These are phyloP conservation scores for Tubosaeta sp. DNA, from an alignment of 768 basidiomycete species.

Conservation along the genomic window DNA sequence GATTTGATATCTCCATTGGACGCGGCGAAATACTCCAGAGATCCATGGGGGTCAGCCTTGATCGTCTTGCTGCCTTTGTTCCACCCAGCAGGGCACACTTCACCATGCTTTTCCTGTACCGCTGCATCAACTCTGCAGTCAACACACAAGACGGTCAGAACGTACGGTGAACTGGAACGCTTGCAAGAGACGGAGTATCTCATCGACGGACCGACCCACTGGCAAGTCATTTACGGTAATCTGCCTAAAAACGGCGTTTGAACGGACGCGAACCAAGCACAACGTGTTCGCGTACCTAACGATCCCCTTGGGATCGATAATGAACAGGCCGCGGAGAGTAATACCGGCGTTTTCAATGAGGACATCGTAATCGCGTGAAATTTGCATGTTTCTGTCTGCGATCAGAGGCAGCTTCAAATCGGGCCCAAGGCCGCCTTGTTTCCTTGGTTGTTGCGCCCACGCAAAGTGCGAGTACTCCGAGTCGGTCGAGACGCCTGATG, in stretches of 20 bases:
- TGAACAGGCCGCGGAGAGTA: slow-evolving; percentile 80
- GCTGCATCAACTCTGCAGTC: neutral
- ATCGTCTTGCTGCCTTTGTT: slow-evolving; percentile 78
- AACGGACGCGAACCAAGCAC: neutral
- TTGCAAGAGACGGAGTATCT: slow-evolving; percentile 85
- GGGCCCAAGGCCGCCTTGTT: slow-evolving; percentile 86
- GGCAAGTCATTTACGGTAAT: slow-evolving; percentile 90
- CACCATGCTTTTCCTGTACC: slow-evolving; percentile 71
- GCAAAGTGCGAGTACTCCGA: slow-evolving; percentile 86
- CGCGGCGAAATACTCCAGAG: slow-evolving; percentile 66
- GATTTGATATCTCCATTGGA: slow-evolving; percentile 26
- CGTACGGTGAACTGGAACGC: slow-evolving; percentile 88
- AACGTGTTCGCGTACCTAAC: slow-evolving; percentile 42
- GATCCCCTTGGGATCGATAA: slow-evolving; percentile 81
- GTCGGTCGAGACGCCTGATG: slow-evolving; percentile 76
- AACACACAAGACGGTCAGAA: slow-evolving; percentile 3
- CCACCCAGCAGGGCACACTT: slow-evolving; percentile 94
- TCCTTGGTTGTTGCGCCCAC: slow-evolving; percentile 79
- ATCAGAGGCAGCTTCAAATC: slow-evolving; percentile 80
- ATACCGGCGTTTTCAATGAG: slow-evolving; percentile 86
- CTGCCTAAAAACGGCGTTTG: slow-evolving; percentile 42
- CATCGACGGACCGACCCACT: slow-evolving; percentile 90
- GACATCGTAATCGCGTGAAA: slow-evolving; percentile 83
- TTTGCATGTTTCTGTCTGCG: slow-evolving; percentile 73
- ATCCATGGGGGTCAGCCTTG: slow-evolving; percentile 69